Percentiles rank a stretch among this genome's conserved stretches.
These are phyloP conservation scores for Globisporangium canariense DNA, from an alignment of 352 stramenopile genomes.

Conservation along the genomic window DNA sequence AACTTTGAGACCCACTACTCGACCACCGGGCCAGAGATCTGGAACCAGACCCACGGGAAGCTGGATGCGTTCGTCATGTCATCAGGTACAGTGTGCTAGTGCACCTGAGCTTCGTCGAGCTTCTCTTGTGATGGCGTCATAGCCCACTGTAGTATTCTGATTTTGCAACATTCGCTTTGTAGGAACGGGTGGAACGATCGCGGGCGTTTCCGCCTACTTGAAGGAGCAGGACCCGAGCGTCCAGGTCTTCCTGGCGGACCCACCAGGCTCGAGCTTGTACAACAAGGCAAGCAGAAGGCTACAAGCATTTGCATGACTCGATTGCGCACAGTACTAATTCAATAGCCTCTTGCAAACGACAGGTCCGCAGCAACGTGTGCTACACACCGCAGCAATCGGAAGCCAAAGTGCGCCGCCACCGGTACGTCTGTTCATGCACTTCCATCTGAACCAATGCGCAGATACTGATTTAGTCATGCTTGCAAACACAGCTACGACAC, in stretches of 20 bases:
- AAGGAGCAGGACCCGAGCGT: conserved; percentile 87
- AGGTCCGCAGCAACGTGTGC: conserved; percentile 92
- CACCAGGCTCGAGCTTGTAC: conserved; percentile 95
- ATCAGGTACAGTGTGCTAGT: conserved; percentile 59
- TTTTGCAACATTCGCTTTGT: background rate
- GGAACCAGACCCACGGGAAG: conserved; percentile 84
- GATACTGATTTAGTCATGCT: no score
- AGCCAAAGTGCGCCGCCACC: conserved; percentile 88
- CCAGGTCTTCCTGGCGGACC: conserved; percentile 95
- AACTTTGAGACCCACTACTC: conserved; percentile 95
- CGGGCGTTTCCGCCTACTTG: conserved; percentile 92
- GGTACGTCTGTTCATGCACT: conserved; percentile 22
- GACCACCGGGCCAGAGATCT: conserved; percentile 96
- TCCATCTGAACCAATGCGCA: no score
- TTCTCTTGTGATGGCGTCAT: background rate
- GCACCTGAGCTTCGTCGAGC: background rate
- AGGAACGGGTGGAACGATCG: conserved; percentile 96
- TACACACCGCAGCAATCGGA: conserved; percentile 95
- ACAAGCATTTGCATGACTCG: background rate
- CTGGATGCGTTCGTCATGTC: conserved; percentile 98
- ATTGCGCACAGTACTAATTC: background rate
- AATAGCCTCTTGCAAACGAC: background rate
- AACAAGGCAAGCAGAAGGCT: conserved; percentile 77
- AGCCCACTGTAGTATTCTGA: background rate
- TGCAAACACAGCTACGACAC: conserved; percentile 90